A percentile compares a stretch with the other conserved stretches of the same genome.
Evolutionary conservation across 805 yeast species (phyloP).

Genomic region (Schwanniomyces polymorphus): DNA sequence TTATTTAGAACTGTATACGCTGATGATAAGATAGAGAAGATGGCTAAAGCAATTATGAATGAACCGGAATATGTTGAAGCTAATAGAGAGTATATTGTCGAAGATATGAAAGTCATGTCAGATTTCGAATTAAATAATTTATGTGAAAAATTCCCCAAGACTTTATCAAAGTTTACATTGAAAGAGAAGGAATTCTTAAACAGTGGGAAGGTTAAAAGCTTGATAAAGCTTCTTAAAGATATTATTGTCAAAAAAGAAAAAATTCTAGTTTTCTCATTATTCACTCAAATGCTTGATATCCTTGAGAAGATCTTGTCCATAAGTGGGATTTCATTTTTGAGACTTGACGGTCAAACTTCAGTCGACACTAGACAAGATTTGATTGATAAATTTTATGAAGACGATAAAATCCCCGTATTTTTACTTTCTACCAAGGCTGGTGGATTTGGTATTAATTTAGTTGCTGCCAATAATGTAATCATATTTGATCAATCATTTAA

Average conservation of each 20-base stretch:
- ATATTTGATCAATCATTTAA: slow-evolving; percentile 93
- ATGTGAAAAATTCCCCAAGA: slow-evolving; percentile 70
- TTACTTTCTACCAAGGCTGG: slow-evolving; percentile 95
- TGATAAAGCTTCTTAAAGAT: slow-evolving; percentile 57
- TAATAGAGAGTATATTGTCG: slow-evolving; percentile 71
- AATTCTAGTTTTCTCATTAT: slow-evolving; percentile 82
- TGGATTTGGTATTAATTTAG: slow-evolving; percentile 96
- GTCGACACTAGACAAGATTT: slow-evolving; percentile 92
- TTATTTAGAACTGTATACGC: slow-evolving; percentile 68
- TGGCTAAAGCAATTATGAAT: slow-evolving; percentile 78
- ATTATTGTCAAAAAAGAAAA: slow-evolving; percentile 62
- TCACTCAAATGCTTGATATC: slow-evolving; percentile 90
- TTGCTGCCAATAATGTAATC: slow-evolving; percentile 90
- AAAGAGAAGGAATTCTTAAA: slow-evolving; percentile 55
- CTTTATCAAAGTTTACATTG: slow-evolving; percentile 55
- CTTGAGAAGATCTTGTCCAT: slow-evolving; percentile 72
- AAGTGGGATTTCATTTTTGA: slow-evolving; percentile 65
- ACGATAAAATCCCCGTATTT: slow-evolving; percentile 78
- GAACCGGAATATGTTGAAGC: slow-evolving; percentile 83
- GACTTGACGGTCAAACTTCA: slow-evolving; percentile 92
- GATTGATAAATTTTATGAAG: slow-evolving; percentile 86
- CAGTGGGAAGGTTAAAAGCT: slow-evolving; percentile 71
- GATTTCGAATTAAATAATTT: slow-evolving; percentile 83
- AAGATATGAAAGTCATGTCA: slow-evolving; percentile 94
- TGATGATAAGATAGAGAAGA: slow-evolving; percentile 53